Evolutionary conservation across 768 basidiomycete genomes (phyloP), one percentile per base, ranked within the genome.

Genomic region (Leucogyrophana mollusca): DNA sequence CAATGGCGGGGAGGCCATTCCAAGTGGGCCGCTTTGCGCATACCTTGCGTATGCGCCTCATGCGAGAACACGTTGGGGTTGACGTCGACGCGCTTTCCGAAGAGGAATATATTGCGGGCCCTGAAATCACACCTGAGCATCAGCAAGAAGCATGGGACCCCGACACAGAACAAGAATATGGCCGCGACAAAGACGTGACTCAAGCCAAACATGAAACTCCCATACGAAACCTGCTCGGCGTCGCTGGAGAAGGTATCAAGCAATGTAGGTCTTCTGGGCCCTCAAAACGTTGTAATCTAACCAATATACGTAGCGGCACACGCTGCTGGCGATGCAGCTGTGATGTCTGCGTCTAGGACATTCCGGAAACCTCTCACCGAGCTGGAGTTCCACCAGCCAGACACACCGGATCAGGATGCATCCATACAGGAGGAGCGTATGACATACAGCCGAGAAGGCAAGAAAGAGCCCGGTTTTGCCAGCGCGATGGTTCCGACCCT

Each of bases 1-100:
- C 78, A 1, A 98, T 99, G 95, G 95, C 85, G 8, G 95, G 96
- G 14, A 81, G 81, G 55, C 90, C 94, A 0, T 98, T 88, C 75
- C 82, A 91, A 77, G 95, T 98, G 48, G 96, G 96, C 16, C 86
- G 95, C 20, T 99, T 96, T 65, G 94, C 95, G 2, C 96, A 99
- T 66, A 88, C 89, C 3, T 76, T 99, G 9, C 86, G 96, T 5
- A 77, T 98, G 37, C 83, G 95, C 14, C 73, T 99, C 50, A 99
- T 99, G 96, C 78, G 89, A 52, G 96, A 99, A 60, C 96, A 99
- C 61, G 74, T 96, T 48, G 96, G 96, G 2, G 76, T 98, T 46
- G 93, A 99, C 61, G 94, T 97, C 23, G 96, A 99, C 60, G 77
- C 82, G 2, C 71, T 96, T 56, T 78, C 81, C 35, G 87, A 93